Conservation (phyloP, 495 filamentous ascomycete species). For the Penicillium paxilli region DNA sequence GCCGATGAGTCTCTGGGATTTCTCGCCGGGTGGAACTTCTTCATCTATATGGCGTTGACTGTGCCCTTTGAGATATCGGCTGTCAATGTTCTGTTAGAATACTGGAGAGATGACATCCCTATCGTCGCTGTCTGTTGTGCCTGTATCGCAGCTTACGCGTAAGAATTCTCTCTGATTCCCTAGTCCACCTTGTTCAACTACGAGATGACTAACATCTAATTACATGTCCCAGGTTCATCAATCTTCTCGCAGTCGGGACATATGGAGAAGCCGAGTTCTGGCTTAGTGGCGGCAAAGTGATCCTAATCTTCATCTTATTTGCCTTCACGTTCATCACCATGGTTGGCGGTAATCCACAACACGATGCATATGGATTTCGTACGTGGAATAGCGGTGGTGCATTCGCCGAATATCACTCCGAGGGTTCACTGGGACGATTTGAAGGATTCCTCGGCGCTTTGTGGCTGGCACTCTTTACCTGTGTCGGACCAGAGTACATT, state of each 20-base stretch:
- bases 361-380: neutral
- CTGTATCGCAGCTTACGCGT: slow-evolving; percentile 15
- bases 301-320: neutral
- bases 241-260: too few species aligned
- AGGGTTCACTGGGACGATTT: neutral
- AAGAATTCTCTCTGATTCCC: too few species aligned
- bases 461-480: neutral
- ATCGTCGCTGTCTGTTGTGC: slow-evolving; percentile 49
- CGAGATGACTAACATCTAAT: too few species aligned
- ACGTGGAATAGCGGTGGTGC: neutral
- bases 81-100: slow-evolving; percentile 65
- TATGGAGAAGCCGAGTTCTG: slow-evolving; percentile 2
- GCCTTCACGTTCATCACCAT: slow-evolving; percentile 1
- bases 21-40: slow-evolving; percentile 60
- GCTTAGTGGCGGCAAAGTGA: neutral
- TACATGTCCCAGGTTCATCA: too few species aligned
- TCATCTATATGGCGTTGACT: slow-evolving; percentile 64
- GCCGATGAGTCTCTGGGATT: slow-evolving; percentile 55
- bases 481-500: neutral
- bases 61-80: slow-evolving; percentile 74
- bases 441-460: neutral
- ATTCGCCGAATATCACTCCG: neutral
- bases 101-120: slow-evolving; percentile 62
- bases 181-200: too few species aligned
- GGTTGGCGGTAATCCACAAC: neutral